phyloP scores from a whole-genome alignment of 176 grass and related monocot genomes.

The Bonia amplexicaulis region DNA sequence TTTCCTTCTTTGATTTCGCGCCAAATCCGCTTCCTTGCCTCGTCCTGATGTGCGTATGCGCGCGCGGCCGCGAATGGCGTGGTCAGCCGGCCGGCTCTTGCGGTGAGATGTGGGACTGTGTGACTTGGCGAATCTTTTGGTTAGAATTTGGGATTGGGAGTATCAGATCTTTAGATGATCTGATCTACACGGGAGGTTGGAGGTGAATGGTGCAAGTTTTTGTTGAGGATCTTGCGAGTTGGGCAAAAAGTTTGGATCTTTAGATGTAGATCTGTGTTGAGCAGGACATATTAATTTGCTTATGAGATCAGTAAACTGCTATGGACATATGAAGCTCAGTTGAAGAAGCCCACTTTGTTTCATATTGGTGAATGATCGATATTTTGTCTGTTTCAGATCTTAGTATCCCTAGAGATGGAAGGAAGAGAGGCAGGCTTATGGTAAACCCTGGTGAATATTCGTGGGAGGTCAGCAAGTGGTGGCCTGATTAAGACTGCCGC shows the following conservation, averaged over 20 bases:
- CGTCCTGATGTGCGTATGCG: too few species aligned
- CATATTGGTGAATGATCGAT: not conserved
- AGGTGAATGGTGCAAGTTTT: not conserved
- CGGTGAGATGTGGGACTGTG: not conserved
- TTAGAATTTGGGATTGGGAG: not conserved
- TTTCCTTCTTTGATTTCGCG: not conserved
- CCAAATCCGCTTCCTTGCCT: not conserved
- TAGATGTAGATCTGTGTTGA: not conserved
- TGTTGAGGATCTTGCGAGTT: not conserved
- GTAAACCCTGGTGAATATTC: conserved; percentile 28
- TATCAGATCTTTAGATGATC: not conserved
- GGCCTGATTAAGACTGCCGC: conserved; percentile 22
- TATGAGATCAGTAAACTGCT: conserved; percentile 17
- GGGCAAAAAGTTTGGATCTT: not conserved
- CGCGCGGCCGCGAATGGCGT: not conserved
- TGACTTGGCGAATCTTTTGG: not conserved
- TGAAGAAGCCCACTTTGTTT: not conserved
- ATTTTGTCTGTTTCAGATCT: not conserved
- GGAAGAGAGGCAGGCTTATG: conserved; percentile 32
- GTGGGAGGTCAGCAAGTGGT: conserved; percentile 32
- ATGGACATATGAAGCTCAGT: not conserved
- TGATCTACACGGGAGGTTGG: not conserved
- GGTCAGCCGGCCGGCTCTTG: not conserved
- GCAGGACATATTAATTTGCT: not conserved
- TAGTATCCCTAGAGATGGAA: conserved; percentile 9